Conservation (phyloP, 768 basidiomycete species). For the Tulasnella sp. region DNA sequence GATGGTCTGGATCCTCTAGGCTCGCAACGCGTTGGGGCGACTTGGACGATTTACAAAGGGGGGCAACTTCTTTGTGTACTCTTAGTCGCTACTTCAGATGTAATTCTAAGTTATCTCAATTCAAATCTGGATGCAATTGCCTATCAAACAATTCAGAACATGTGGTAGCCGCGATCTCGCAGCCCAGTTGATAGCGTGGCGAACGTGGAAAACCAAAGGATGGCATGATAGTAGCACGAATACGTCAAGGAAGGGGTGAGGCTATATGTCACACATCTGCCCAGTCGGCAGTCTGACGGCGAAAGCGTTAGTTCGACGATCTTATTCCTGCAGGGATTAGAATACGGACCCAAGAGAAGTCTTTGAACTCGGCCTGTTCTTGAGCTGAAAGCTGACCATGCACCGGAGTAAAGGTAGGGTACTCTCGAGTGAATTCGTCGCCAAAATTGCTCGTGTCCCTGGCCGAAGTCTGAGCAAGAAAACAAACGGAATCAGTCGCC, state of each 20-base stretch:
- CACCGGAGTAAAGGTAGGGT: slow-evolving; percentile 95
- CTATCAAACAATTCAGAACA: too few relatives aligned
- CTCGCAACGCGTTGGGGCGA: too few relatives aligned
- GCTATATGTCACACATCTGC: slow-evolving; percentile 38
- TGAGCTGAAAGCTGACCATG: slow-evolving; percentile 85
- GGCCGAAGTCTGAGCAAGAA: slow-evolving; percentile 33
- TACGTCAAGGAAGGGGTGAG: background rate
- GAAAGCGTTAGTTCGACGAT: background rate
- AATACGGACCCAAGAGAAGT: slow-evolving; percentile 84
- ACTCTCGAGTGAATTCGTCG: slow-evolving; percentile 93
- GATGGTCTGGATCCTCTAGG: too few relatives aligned
- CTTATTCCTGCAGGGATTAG: background rate
- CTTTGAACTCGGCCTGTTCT: slow-evolving; percentile 94
- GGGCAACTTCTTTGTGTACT: too few relatives aligned
- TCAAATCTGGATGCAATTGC: too few relatives aligned
- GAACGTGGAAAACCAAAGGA: too few relatives aligned
- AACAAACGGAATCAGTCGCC: slow-evolving; percentile 29
- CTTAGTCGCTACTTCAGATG: too few relatives aligned
- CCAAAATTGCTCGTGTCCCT: slow-evolving; percentile 69
- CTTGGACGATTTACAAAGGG: too few relatives aligned
- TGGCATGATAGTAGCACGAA: background rate
- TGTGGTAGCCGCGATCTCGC: too few relatives aligned
- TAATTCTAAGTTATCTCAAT: too few relatives aligned
- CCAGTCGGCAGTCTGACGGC: slow-evolving; percentile 15
- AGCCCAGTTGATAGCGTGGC: too few relatives aligned